phyloP scores from a whole-genome alignment of 2,329 filamentous ascomycete species.

The Niveomyces coronatus region DNA sequence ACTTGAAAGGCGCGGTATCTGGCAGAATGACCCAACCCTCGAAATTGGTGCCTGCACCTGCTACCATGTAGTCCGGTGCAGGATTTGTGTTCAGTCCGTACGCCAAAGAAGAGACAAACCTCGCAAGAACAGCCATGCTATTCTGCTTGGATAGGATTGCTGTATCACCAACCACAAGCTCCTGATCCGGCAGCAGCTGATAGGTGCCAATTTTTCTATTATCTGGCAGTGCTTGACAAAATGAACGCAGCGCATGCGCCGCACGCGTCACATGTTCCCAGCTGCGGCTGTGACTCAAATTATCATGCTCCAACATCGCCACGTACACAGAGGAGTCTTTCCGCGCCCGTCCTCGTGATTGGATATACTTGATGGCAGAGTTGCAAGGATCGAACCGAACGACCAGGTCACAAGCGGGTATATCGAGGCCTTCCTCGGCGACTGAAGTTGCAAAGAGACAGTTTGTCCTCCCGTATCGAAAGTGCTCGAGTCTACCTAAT shows the following conservation, averaged over 20 bases:
- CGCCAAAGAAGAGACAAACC: slow-evolving; percentile 59
- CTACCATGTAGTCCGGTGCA: slow-evolving; percentile 51
- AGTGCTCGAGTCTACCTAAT: slow-evolving; percentile 58
- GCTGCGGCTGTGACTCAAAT: slow-evolving; percentile 47
- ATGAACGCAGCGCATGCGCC: slow-evolving; percentile 56
- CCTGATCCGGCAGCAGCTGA: slow-evolving; percentile 28
- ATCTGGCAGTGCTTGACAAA: slow-evolving; percentile 64
- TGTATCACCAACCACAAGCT: slow-evolving; percentile 52
- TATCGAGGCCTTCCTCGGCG: slow-evolving; percentile 57
- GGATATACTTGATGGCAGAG: slow-evolving; percentile 90
- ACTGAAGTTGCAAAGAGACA: slow-evolving; percentile 59
- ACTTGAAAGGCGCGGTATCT: slow-evolving; percentile 58
- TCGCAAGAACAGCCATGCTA: slow-evolving; percentile 59
- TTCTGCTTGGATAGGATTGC: slow-evolving; percentile 72
- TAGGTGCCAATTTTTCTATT: slow-evolving; percentile 46
- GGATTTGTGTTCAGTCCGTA: slow-evolving; percentile 20
- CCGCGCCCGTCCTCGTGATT: slow-evolving; percentile 80
- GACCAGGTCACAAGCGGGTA: slow-evolving; percentile 57
- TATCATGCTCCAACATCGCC: slow-evolving; percentile 70
- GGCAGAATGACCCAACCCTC: slow-evolving; percentile 74
- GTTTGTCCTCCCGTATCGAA: slow-evolving; percentile 48
- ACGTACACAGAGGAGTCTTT: slow-evolving; percentile 69
- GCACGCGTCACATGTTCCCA: slow-evolving; percentile 50
- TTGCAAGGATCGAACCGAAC: slow-evolving; percentile 76
- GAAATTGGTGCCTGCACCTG: slow-evolving; percentile 46